These are phyloP conservation scores for Eucalyptus leucophloia DNA, from an alignment of 345 rosid genomes.

Conservation along the genomic window DNA sequence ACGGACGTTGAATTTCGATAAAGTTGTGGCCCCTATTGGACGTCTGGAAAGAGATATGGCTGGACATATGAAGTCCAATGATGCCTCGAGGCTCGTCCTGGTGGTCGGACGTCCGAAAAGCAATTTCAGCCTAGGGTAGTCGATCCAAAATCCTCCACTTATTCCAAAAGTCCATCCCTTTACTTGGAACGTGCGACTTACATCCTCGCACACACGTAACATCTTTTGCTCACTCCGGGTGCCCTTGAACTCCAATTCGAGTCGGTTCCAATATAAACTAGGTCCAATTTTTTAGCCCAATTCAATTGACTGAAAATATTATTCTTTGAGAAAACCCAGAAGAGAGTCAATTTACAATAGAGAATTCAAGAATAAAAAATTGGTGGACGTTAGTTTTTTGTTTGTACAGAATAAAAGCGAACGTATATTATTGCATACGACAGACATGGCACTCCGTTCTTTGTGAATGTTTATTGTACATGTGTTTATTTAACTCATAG, in stretches of 20 bases:
- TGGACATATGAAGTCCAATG: not conserved
- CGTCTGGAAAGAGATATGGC: not conserved
- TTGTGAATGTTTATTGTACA: not conserved
- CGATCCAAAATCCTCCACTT: not conserved
- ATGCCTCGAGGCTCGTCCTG: not conserved
- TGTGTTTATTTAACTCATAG: not conserved
- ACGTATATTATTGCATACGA: not conserved
- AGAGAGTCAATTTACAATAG: not conserved
- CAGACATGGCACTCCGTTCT: not conserved
- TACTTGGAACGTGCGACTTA: not conserved
- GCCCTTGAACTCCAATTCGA: not conserved
- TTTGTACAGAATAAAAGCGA: not conserved
- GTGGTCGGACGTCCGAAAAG: not conserved
- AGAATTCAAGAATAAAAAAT: not conserved
- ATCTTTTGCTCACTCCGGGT: not conserved
- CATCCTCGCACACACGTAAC: not conserved
- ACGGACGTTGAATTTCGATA: not conserved
- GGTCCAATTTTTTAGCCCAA: not conserved
- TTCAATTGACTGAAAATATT: not conserved
- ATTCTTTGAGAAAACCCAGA: not conserved
- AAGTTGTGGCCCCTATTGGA: not conserved
- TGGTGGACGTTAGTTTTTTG: not conserved
- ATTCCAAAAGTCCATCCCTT: not conserved
- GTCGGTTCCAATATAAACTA: not conserved
- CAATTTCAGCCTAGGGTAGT: not conserved